Conservation (phyloP, 306 rosid genomes). For the Corylus avellana region DNA sequence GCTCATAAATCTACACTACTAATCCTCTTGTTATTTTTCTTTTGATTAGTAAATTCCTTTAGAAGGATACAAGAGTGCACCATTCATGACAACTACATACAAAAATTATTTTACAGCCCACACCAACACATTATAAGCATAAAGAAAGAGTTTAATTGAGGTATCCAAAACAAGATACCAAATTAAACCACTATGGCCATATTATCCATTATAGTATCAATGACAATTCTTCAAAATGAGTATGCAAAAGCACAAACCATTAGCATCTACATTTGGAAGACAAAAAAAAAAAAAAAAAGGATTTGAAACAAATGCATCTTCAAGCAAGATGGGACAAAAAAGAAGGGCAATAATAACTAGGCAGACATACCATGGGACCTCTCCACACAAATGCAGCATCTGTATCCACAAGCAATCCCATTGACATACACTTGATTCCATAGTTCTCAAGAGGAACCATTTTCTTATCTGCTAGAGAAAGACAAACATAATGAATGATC, state of each 20-base stretch:
- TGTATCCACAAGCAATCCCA: constrained; percentile 88
- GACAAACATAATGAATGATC: constrained; percentile 10
- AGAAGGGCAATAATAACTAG: constrained; percentile 5
- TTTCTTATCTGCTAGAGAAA: constrained; percentile 68
- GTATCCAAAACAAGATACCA: neutral
- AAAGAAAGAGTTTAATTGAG: neutral
- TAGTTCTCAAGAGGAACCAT: constrained; percentile 86
- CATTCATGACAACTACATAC: neutral
- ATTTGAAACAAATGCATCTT: neutral
- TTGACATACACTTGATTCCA: constrained; percentile 97
- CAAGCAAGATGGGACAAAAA: constrained; percentile 11
- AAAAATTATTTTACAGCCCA: neutral
- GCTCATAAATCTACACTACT: neutral
- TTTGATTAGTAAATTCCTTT: neutral
- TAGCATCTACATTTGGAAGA: neutral
- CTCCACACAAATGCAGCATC: constrained; percentile 96
- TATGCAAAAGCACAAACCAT: neutral
- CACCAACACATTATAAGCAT: neutral
- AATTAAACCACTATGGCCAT: neutral
- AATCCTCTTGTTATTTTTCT: neutral
- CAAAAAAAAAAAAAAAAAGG: neutral
- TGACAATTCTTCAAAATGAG: neutral
- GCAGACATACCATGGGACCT: constrained; percentile 90
- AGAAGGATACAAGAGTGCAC: neutral
- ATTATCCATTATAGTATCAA: neutral